A percentile compares a stretch with the other conserved stretches of the same genome.
These are phyloP conservation scores for Pythium aristosporum DNA, from an alignment of 352 stramenopile species.

Conservation along the genomic window DNA sequence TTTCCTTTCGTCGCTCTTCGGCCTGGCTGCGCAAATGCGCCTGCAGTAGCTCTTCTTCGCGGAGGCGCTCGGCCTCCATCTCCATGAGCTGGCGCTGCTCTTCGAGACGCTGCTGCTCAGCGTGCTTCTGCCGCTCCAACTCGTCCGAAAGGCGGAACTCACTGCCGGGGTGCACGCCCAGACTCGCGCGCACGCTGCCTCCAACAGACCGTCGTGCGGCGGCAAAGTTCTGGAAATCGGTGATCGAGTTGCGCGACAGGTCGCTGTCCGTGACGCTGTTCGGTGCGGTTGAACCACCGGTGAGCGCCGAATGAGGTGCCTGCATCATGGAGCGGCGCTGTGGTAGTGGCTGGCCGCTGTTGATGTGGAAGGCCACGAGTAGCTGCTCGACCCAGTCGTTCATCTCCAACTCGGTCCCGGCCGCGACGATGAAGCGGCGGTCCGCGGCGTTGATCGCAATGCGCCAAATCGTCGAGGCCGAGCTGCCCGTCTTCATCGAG, in stretches of 20 bases:
- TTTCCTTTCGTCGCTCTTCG: conserved; percentile 19
- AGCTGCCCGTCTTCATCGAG: conserved; percentile 45
- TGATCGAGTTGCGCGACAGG: conserved; percentile 35
- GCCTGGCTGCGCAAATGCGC: conserved; percentile 22
- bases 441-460: conserved; percentile 39
- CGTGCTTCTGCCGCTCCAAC: conserved; percentile 16
- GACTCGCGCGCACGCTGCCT: conserved; percentile 41
- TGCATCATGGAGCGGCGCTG: conserved; percentile 19
- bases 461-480: conserved; percentile 47
- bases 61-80: conserved; percentile 23
- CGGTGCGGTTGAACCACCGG: conserved; percentile 6
- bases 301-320: background rate
- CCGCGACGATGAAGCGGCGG: conserved; percentile 37
- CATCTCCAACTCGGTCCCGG: conserved; percentile 43
- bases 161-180: conserved; percentile 23
- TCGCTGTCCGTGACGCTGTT: conserved; percentile 6
- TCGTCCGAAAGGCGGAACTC: conserved; percentile 42
- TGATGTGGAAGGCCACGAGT: conserved; percentile 31
- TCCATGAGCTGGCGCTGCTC: conserved; percentile 9
- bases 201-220: conserved; percentile 37
- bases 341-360: conserved; percentile 25
- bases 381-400: conserved; percentile 48
- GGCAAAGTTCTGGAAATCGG: conserved; percentile 84
- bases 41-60: conserved; percentile 25
- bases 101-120: conserved; percentile 13